Evolutionary conservation across 1,284 basidiomycete genomes (phyloP).

Genomic region (Ceratobasidium sp.): DNA sequence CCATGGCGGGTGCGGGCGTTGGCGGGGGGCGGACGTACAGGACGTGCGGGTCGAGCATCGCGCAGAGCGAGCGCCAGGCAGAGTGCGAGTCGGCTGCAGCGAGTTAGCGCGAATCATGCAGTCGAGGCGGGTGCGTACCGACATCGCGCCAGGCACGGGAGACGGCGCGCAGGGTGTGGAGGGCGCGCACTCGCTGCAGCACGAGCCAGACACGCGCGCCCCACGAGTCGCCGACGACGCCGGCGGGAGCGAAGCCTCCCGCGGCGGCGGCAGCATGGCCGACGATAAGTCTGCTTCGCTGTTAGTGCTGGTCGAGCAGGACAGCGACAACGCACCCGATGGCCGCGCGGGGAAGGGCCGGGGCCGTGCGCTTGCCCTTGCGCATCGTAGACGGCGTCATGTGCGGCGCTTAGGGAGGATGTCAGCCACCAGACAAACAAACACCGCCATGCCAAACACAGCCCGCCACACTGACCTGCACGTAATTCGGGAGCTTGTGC

Average conservation of each 20-base stretch:
- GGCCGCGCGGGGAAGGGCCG: constrained; percentile 7
- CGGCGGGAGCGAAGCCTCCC: not conserved
- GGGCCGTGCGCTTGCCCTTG: constrained; percentile 37
- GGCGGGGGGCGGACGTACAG: not conserved
- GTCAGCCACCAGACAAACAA: constrained; percentile 40
- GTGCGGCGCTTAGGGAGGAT: constrained; percentile 19
- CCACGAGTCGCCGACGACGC: constrained; percentile 6
- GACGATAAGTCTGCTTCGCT: constrained; percentile 1
- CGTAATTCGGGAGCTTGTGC: constrained; percentile 4
- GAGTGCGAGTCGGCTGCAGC: constrained; percentile 14
- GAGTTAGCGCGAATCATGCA: not conserved
- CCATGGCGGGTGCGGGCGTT: not conserved
- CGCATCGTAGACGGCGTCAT: constrained; percentile 37
- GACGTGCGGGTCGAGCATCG: constrained; percentile 10
- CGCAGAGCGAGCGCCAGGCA: constrained; percentile 16
- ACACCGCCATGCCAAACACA: constrained; percentile 18
- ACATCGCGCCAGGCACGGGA: constrained; percentile 23
- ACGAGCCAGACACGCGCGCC: constrained; percentile 15
- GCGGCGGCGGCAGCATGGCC: not conserved
- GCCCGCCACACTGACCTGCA: constrained; percentile 23
- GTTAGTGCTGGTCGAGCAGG: not conserved
- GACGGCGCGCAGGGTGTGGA: constrained; percentile 13
- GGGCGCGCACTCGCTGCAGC: constrained; percentile 6
- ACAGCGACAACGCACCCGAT: constrained; percentile 7
- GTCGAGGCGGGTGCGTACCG: constrained; percentile 1